Evolutionary conservation across 2,329 filamentous ascomycete species (phyloP).

Genomic region (Mariannaea sp.): DNA sequence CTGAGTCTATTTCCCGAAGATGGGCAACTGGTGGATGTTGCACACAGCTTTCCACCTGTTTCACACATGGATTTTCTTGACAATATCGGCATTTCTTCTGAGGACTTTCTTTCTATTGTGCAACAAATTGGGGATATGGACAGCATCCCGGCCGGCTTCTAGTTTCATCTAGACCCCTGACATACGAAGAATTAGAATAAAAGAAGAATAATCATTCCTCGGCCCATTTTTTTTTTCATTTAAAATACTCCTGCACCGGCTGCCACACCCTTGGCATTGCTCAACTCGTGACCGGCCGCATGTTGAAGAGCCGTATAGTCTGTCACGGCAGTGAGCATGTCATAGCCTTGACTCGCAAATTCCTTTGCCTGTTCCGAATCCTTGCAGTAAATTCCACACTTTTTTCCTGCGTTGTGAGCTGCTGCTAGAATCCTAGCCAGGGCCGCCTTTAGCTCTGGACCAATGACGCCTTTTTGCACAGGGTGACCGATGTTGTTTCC

Average conservation of each 20-base stretch:
- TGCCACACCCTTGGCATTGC: constrained; percentile 48
- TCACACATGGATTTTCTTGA: constrained; percentile 41
- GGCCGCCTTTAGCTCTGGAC: constrained; percentile 62
- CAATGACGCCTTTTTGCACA: constrained; percentile 63
- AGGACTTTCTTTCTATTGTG: constrained; percentile 46
- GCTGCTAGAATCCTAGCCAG: constrained; percentile 63
- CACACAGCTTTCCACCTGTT: not conserved
- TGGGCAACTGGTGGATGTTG: not conserved
- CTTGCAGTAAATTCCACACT: constrained; percentile 63
- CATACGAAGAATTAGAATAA: too few relatives aligned
- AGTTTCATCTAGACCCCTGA: too few relatives aligned
- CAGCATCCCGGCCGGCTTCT: constrained; percentile 23
- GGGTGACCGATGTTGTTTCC: constrained; percentile 66
- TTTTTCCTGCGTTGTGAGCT: constrained; percentile 66
- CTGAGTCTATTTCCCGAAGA: constrained; percentile 27
- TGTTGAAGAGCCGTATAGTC: constrained; percentile 57
- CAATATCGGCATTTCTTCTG: constrained; percentile 45
- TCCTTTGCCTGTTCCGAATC: constrained; percentile 56
- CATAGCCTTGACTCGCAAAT: constrained; percentile 60
- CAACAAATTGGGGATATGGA: constrained; percentile 41
- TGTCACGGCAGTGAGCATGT: constrained; percentile 62
- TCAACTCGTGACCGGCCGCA: constrained; percentile 49
- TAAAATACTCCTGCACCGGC: not conserved
- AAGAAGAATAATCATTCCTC: too few relatives aligned
- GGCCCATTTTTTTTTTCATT: not conserved